Conservation (phyloP, 2,329 filamentous ascomycete genomes). For the Fusarium caatingaense region DNA sequence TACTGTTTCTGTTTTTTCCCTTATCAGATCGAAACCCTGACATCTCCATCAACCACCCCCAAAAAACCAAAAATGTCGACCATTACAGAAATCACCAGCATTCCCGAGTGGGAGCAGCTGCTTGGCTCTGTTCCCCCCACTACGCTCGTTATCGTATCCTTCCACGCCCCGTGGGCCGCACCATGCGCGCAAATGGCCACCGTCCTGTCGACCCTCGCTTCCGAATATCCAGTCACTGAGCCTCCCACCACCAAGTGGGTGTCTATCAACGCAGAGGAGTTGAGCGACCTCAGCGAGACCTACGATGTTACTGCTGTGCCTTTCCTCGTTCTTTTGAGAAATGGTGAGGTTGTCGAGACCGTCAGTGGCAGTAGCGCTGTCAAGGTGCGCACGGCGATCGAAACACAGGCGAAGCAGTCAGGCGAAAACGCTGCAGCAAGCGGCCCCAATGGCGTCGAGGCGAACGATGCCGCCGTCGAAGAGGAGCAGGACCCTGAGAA, state of each 20-base stretch:
- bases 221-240: slow-evolving; percentile 79
- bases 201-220: slow-evolving; percentile 85
- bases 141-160: slow-evolving; percentile 86
- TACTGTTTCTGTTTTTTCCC: slow-evolving; percentile 7
- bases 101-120: slow-evolving; percentile 78
- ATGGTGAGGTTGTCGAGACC: slow-evolving; percentile 80
- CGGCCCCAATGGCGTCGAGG: slow-evolving; percentile 51
- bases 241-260: slow-evolving; percentile 82
- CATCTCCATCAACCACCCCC: slow-evolving; percentile 10
- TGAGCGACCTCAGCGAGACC: slow-evolving; percentile 88
- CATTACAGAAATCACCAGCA: slow-evolving; percentile 80
- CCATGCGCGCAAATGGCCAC: slow-evolving; percentile 95
- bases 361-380: slow-evolving; percentile 90
- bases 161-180: slow-evolving; percentile 96
- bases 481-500: slow-evolving; percentile 66
- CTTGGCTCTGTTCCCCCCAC: slow-evolving; percentile 73
- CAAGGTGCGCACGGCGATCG: slow-evolving; percentile 86
- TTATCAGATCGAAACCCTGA: slow-evolving; percentile 38
- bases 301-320: slow-evolving; percentile 97
- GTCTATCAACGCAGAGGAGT: slow-evolving; percentile 92
- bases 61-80: slow-evolving; percentile 70
- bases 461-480: slow-evolving; percentile 57
- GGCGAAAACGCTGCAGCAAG: slow-evolving; percentile 50
- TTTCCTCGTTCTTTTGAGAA: slow-evolving; percentile 85
- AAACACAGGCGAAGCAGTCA: slow-evolving; percentile 74